Evolutionary conservation across 139 green algal species (phyloP), one percentile per base, ranked within the genome.

Genomic region (Closterium sp.): DNA sequence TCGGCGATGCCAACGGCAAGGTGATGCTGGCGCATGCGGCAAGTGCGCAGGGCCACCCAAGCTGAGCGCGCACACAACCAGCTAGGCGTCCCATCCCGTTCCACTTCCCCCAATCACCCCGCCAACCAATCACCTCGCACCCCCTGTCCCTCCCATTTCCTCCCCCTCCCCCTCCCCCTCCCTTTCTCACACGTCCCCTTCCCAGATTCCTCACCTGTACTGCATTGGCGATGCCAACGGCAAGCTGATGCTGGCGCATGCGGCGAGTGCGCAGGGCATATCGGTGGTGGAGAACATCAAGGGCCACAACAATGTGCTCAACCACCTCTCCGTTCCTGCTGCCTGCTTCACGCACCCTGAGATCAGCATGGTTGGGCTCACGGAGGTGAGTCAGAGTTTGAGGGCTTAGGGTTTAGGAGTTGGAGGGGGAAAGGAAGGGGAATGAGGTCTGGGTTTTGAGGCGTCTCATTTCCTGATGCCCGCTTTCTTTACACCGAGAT

Each of bases 261-360:
- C 97, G 22, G 97, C 97, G 89, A 97, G 94, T 89, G 97, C 95
- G 3, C 98, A 99, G 96, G 98, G 98, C 94, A 99, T 99, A 94
- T 93, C 93, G 92, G 92, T 92, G 0, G 96, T 99, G 79, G 98
- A 99, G 96, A 98, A 98, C 96, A 99, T 99, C 90, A 95, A 91
- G 91, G 98, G 97, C 70, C 96, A 97, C 21, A 91, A 96, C 19
- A 97, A 99, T 62, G 96, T 98, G 93, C 95, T 99, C 87, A 98
- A 99, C 97, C 98, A 99, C 96, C 42, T 95, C 86, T 97, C 95
- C 22, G 93, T 99, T 10, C 98, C 98, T 5, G 98, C 98, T 34
- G 98, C 98, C 42, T 99, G 98, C 97, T 99, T 99, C 97, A 99
- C 98, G 9, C 98, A 99, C 95, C 98, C 98, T 5, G 98, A 99